Base-by-base conservation (phyloP, 2,329 filamentous ascomycete genomes). In the Dactylellina drechsleri region DNA sequence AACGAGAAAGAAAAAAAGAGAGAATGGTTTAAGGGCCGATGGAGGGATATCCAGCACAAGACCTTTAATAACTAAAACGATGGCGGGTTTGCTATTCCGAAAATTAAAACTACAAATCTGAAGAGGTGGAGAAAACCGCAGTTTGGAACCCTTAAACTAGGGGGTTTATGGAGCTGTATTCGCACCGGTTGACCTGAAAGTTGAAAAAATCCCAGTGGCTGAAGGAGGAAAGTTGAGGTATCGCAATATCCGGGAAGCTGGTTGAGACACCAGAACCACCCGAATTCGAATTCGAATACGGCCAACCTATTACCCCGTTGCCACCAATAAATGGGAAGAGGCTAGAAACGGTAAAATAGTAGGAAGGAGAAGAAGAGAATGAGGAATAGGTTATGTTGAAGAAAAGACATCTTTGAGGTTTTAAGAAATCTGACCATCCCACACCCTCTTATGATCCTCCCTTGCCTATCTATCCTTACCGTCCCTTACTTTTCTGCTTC, bases 171-270 rank as follows among this genome's bases (percentile, higher is more conserved):
- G 50, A 54, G 59, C 45, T 47, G 54, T 41, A 20, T 52, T 52
- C 31, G 31, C 31, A 36, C 31, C 18, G 15, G 59, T 53, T 26
- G 5, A 23, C 45, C 47, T 8, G 53, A 64, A 36, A 36, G 31
- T 36, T 36, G 31, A 36, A 36, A 36, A 73, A 73, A 73, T 66
- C 36, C n/a, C 68, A 73, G 68, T 73, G 68, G 68, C 68, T 73
- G 68, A 73, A 60, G 61, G 67, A 49, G 61, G 59, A 53, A 15
- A 66, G 53, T 60, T 52, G 15, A 58, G 58, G 31, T 73, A 61
- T 65, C 68, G 36, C 60, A 65, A 61, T 59, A 73, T 60, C 61
- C 68, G 66, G 66, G 31, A 57, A 59, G 66, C 52, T 68, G 52
- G 43, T 47, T 57, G 20, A 60, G 56, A 65, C 53, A 50, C 8